These are phyloP conservation scores for Talaromyces borbonicus DNA, from an alignment of 495 filamentous ascomycete species.

Conservation along the genomic window DNA sequence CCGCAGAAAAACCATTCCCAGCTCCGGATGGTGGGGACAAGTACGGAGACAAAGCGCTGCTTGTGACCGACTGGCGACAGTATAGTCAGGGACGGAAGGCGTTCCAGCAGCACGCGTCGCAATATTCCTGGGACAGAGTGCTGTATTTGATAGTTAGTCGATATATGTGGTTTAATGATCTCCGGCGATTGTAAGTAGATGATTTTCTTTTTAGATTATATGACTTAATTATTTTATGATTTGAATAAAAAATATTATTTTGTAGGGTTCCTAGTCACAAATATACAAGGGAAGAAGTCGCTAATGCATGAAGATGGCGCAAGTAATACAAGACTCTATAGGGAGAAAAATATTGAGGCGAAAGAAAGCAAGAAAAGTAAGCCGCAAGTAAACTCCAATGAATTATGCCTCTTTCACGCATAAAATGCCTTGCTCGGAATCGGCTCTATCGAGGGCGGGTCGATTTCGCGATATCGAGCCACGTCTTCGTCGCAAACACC, in stretches of 20 bases:
- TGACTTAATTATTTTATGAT: background rate
- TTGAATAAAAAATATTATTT: background rate
- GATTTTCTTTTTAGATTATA: background rate
- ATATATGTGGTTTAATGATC: constrained; percentile 36
- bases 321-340: background rate
- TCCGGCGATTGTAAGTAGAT: constrained; percentile 21
- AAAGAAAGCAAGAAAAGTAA: background rate
- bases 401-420: constrained; percentile 2
- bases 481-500: background rate
- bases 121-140: constrained; percentile 34
- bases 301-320: background rate
- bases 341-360: background rate
- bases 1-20: background rate
- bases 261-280: too few species aligned
- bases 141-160: constrained; percentile 33
- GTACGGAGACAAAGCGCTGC: constrained; percentile 17
- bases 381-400: background rate
- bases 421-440: background rate
- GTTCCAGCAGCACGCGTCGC: constrained; percentile 25
- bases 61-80: constrained; percentile 25
- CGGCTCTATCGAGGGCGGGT: background rate
- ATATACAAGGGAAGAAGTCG: background rate
- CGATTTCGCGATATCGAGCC: background rate
- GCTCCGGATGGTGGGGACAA: constrained; percentile 11
- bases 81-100: constrained; percentile 25